Base-by-base conservation (phyloP, 257 asterid species). In the Datura wrightii region DNA sequence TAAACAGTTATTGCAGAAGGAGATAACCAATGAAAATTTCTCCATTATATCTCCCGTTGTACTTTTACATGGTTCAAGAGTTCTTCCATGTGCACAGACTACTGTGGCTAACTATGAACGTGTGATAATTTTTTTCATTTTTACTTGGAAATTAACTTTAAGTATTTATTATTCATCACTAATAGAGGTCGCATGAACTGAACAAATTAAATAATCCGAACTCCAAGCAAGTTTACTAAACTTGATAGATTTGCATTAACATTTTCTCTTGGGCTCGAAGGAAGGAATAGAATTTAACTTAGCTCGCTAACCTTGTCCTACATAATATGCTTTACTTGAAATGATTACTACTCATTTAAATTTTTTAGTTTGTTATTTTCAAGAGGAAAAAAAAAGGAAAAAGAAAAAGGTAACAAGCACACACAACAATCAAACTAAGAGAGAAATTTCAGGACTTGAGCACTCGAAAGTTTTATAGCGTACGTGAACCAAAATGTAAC, bases 91-190 rank as follows among this genome's bases (percentile, higher is more conserved):
- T 53, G 58, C 3, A 15, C 15, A 3, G 14, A 53, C 4, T 48
- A 48, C 13, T 48, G 54, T 9, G 10, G 11, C 13, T 48, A 9
- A 48, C 54, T 8, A 8, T 1, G 11, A 3, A 48, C 54, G 13
- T 2, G 11, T 48, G 11, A 55, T 55, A 24, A 24, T 24, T 24
- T 50, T 85, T 55, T 85, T 54, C 36, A 37, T 24, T 83, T 24
- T 67, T 84, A 87, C 31, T 63, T 74, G 85, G 79, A 69, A 76
- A 79, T 83, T 55, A 69, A 79, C 66, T 58, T 81, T 42, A 83
- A 41, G 58, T 72, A 8, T 71, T 74, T 54, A 50, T 50, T 74
- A 1, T 55, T 15, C 60, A 15, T 55, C 15, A 19, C 60, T 19
- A 5, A 55, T 55, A 55, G 59, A 15, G 60, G 8, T 55, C 8